Percentiles rank a stretch among this genome's conserved stretches.
These are phyloP conservation scores for Avena atlantica DNA, from an alignment of 176 grass and related monocot species.

Conservation along the genomic window DNA sequence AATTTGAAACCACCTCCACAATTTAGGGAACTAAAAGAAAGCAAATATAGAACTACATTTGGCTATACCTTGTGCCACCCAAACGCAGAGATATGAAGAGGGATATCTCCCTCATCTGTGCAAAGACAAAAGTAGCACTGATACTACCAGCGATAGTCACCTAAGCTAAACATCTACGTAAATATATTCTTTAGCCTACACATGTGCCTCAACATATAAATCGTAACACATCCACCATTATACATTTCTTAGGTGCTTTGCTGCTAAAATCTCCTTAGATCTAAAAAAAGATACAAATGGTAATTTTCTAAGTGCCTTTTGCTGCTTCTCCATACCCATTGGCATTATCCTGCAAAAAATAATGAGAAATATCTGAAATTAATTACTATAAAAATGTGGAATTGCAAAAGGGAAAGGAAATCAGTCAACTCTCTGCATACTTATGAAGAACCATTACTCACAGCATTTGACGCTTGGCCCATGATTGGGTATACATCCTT, in stretches of 20 bases:
- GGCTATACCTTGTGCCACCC: too few species aligned
- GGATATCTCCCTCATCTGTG: not conserved
- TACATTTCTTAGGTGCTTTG: not conserved
- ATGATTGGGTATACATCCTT: slow-evolving; percentile 55
- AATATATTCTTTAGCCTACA: not conserved
- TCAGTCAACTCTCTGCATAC: not conserved
- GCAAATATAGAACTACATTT: too few species aligned
- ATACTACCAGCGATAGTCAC: not conserved
- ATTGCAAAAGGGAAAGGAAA: not conserved
- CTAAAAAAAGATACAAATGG: not conserved
- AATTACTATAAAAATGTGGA: not conserved
- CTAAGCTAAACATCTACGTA: not conserved
- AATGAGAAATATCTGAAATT: not conserved
- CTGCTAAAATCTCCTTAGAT: not conserved
- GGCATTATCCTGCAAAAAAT: slow-evolving; percentile 34
- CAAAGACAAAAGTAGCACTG: not conserved
- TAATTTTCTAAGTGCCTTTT: slow-evolving; percentile 25
- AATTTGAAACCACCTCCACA: too few species aligned
- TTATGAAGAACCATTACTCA: slow-evolving; percentile 23
- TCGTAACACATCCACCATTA: not conserved
- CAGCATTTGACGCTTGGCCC: slow-evolving; percentile 33
- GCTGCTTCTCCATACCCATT: slow-evolving; percentile 35
- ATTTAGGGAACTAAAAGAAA: too few species aligned
- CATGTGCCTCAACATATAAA: not conserved
- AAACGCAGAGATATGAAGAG: not conserved